Evolutionary conservation across 2,329 filamentous ascomycete genomes (phyloP).

Genomic region (Calcarisporium arbuscula): DNA sequence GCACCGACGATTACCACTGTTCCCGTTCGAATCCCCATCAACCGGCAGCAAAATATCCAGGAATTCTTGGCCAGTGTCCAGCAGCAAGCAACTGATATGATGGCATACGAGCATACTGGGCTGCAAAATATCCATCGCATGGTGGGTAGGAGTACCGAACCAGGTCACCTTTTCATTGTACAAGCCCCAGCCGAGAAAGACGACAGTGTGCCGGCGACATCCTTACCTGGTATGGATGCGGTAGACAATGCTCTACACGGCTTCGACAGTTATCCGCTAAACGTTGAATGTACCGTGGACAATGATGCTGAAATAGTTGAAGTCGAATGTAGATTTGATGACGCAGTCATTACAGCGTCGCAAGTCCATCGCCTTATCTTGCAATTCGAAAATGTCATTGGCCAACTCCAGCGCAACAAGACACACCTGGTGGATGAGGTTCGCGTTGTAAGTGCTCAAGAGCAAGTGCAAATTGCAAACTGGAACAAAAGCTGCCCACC

Average conservation of each 20-base stretch:
- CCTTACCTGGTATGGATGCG: too few species aligned
- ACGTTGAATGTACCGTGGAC: conserved; percentile 1
- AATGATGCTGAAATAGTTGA: neutral
- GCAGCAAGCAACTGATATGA: conserved; percentile 14
- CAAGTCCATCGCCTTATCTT: neutral
- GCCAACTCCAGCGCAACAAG: too few species aligned
- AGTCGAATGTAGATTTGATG: conserved; percentile 3
- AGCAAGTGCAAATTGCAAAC: too few species aligned
- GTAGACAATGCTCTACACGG: too few species aligned
- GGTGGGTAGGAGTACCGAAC: neutral
- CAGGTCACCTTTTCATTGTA: conserved; percentile 3
- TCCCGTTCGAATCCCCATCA: conserved; percentile 12
- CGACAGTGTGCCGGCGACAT: neutral
- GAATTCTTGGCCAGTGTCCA: conserved; percentile 34
- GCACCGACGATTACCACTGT: conserved; percentile 17
- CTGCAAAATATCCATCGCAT: conserved; percentile 18
- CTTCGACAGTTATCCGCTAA: too few species aligned
- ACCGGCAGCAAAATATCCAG: conserved; percentile 22
- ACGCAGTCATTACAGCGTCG: neutral
- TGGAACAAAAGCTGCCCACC: neutral
- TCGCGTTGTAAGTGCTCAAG: too few species aligned
- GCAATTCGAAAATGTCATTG: conserved; percentile 5
- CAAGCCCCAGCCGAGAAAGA: conserved; percentile 10
- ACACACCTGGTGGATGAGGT: too few species aligned
- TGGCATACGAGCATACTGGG: conserved; percentile 17